Evolutionary conservation across 768 basidiomycete genomes (phyloP), one percentile per base, ranked within the genome.

Genomic region (Leucocoprinus birnbaumii): DNA sequence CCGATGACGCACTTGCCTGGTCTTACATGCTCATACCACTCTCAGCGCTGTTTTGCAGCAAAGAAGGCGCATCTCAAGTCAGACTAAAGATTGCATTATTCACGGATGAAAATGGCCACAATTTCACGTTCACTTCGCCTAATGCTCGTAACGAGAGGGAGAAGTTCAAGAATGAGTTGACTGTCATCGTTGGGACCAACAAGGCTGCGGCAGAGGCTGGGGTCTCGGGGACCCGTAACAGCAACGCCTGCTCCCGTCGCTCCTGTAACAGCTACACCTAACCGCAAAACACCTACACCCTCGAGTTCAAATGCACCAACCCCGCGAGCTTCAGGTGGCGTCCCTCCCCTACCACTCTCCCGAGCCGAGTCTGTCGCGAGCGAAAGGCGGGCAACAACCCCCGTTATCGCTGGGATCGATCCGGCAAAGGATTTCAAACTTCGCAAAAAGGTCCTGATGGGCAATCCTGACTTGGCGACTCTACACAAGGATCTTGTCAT

Each of bases 401-500:
- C 84, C 16, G 76, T 82, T 48, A 70, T 87, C 27, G 70, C 76
- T 4, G 81, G 80, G 34, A 78, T 69, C 58, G 87, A 87, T 59
- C 76, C 85, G 2, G 77, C 80, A 11, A 77, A 72, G 27, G 89
- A 91, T 59, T 91, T 89, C 63, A 79, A 82, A 40, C 71, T 94
- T 21, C 78, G 91, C 47, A 91, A 91, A 68, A 83, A 83, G 53
- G 89, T 97, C 1, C 77, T 98, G 22, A 65, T 91, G 63, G 82
- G 82, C 66, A 86, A 87, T 59, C 82, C 88, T 1, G 91, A 92
- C 55, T 77, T 98, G 52, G 86, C 85, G 18, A 68, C 82, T 10
- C 74, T 99, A 42, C 95, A 98, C 68, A 84, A 85, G 37, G 91
- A 96, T 47, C 82, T 98, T 57, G 97, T 98, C 44, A 83, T 91